Conservation (phyloP, 1,139 yeast species). For the Candida neerlandica region DNA sequence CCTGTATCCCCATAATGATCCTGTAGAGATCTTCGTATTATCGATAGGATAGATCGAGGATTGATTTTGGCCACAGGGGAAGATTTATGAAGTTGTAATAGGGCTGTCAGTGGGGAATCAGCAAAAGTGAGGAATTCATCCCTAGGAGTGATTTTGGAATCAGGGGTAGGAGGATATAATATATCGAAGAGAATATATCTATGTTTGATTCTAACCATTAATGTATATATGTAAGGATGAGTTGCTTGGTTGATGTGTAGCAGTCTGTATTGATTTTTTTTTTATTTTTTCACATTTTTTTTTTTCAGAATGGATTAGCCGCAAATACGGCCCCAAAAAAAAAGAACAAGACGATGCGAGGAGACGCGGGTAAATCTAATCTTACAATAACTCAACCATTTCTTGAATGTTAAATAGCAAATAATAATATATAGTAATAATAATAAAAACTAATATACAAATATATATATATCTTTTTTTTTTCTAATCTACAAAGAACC, state of each 20-base stretch:
- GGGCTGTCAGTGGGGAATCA: conserved; percentile 35
- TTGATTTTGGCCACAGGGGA: conserved; percentile 45
- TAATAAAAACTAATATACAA: background rate
- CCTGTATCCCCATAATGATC: conserved; percentile 80
- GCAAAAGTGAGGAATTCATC: conserved; percentile 26
- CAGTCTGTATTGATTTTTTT: background rate
- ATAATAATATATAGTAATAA: background rate
- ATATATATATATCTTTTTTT: too few species aligned
- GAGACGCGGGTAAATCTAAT: too few species aligned
- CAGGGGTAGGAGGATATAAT: conserved; percentile 55
- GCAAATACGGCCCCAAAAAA: too few species aligned
- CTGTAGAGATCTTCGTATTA: conserved; percentile 56
- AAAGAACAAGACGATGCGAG: too few species aligned
- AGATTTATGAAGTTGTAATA: conserved; percentile 50
- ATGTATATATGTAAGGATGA: too few species aligned
- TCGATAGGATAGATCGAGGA: conserved; percentile 49
- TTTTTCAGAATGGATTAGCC: background rate
- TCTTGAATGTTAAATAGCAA: too few species aligned
- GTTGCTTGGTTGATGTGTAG: too few species aligned
- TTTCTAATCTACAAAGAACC: background rate
- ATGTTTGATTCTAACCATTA: conserved; percentile 91
- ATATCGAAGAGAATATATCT: conserved; percentile 83
- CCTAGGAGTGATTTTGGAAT: conserved; percentile 11
- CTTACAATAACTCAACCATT: too few species aligned
- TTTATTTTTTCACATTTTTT: background rate